Evolutionary conservation across 176 grass and related monocot genomes (phyloP), one percentile per base, ranked within the genome.

Genomic region (Aechmea fasciata): DNA sequence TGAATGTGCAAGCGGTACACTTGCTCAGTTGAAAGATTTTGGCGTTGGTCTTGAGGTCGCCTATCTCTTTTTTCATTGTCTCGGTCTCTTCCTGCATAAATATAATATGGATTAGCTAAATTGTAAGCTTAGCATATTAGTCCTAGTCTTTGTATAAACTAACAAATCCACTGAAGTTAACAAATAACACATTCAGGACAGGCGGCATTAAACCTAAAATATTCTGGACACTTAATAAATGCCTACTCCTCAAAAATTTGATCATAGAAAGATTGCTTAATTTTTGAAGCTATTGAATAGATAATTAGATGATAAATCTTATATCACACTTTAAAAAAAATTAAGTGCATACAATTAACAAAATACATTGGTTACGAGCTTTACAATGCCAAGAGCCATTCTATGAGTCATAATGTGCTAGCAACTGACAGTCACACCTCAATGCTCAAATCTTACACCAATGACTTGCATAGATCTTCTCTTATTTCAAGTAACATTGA

Each of bases 21-120:
- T 99, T 99, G 82, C 87, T 94, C 48, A 99, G 82, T 68, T 99
- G 95, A 77, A 99, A 94, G 74, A 94, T 91, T 70, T 85, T 99
- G 0, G 95, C 87, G 8, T 94, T 99, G 33, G 95, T 90, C 72
- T 83, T 93, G 68, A 99, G 87, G 66, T 94, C 87, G 64, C 90
- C 82, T 62, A 82, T 94, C 75, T 88, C 95, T 78, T 82, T 93
- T 78, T 83, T 85, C 95, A 94, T 99, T 71, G 81, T 59, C n/a
- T 83, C 75, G 3, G 95, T 88, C 72, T 90, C 89, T 52, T 88
- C 90, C 90, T 99, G 73, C 52, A 84, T 75, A 52, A 70, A 41
- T 41, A 41, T 41, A 41, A 6, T 4, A 33, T 33, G 29, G 29
- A 33, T 41, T 41, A 41, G 5, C 49, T 51, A 69, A 41, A 71